Evolutionary conservation across 1,284 basidiomycete species (phyloP), one percentile per base, ranked within the genome.

Genomic region (Trichosporon ovoides): DNA sequence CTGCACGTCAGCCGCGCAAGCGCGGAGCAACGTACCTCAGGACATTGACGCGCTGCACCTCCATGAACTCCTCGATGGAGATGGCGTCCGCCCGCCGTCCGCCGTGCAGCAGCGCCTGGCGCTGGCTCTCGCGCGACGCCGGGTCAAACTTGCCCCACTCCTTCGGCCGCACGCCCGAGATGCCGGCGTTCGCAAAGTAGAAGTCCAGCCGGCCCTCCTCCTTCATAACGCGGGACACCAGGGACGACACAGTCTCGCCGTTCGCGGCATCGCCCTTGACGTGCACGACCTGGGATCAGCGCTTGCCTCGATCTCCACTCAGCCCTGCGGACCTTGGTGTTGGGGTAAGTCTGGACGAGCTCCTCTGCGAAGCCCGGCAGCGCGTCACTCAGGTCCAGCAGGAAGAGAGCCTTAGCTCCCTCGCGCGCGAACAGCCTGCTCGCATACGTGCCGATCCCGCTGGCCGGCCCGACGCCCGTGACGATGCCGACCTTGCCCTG

Each of bases 191-290:
- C 38, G 93, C 93, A 72, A 92, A 96, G 81, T 94, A 96, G 64
- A 95, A 87, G 67, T 96, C 94, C 14, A 96, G 80, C 49, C 84
- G 83, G 3, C 91, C 91, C 69, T 93, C 86, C 63, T 95, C 91
- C 37, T 82, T 73, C 14, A 93, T 68, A 2, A 87, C 88, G 61
- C 81, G 85, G 60, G 87, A 79, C 73, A 91, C 90, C 2, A 94
- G 72, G 3, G 74, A 78, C 34, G 82, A 80, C 60, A 96, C 86
- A 12, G 85, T 82, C 19, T 77, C 68, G 59, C 92, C 86, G 68
- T 91, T 85, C 14, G 91, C 85, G 7, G 91, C 91, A 71, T 97
- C 93, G 11, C 84, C 91, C 72, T 86, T 82, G 33, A 87, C 70
- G 5, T 80, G 64, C 18, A 64, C 64, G 33, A 57, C 64, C 55